Evolutionary conservation across 495 filamentous ascomycete species (phyloP).

Genomic region (Podospora comata): DNA sequence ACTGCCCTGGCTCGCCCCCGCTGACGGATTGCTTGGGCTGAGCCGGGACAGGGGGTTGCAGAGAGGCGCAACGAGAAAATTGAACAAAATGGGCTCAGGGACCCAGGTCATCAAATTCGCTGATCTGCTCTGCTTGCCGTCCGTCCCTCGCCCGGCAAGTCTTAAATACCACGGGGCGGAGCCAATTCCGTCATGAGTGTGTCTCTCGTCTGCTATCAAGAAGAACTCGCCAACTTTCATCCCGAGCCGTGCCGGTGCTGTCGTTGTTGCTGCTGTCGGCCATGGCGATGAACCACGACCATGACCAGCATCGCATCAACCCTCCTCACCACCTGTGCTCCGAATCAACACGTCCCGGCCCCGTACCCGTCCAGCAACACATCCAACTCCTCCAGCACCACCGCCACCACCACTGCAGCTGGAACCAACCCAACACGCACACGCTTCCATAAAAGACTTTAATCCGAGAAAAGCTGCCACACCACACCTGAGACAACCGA

Average conservation of each 20-base stretch:
- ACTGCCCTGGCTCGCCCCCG: background rate
- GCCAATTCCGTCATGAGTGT: background rate
- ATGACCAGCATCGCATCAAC: constrained; percentile 8
- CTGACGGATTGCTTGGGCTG: constrained; percentile 6
- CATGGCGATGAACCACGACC: constrained; percentile 1
- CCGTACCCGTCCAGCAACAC: background rate
- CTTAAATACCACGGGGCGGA: constrained; percentile 8
- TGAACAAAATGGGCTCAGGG: constrained; percentile 12
- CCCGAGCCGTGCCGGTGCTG: background rate
- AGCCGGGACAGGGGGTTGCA: background rate
- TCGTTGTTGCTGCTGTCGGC: constrained; percentile 9
- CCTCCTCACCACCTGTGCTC: background rate
- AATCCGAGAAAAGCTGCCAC: background rate
- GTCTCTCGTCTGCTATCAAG: background rate
- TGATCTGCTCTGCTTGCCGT: constrained; percentile 8
- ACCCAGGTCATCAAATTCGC: constrained; percentile 9
- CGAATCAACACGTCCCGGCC: background rate
- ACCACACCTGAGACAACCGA: constrained; percentile 3
- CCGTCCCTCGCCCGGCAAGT: background rate
- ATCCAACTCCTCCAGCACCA: background rate
- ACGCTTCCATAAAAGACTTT: background rate
- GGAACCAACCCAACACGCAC: background rate
- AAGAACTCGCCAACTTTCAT: background rate
- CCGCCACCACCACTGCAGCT: background rate
- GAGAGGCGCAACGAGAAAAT: constrained; percentile 4